A percentile compares a stretch with the other conserved stretches of the same genome.
phyloP scores from a whole-genome alignment of 257 asterid species.

The Marsdenia floribunda region DNA sequence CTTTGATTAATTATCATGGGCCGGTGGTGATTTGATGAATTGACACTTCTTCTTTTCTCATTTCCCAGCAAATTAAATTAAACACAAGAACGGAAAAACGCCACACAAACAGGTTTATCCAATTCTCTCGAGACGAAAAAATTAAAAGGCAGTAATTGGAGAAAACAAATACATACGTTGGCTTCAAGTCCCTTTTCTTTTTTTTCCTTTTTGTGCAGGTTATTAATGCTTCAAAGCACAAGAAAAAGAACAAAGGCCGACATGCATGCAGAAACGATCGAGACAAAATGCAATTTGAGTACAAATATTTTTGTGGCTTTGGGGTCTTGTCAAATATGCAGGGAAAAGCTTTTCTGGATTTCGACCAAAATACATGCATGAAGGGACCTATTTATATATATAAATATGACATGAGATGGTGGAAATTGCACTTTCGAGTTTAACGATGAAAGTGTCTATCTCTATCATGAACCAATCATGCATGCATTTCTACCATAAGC shows the following conservation, averaged over 20 bases:
- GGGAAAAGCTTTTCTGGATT: constrained; percentile 11
- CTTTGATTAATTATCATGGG: constrained; percentile 2
- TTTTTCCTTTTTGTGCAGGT: not conserved
- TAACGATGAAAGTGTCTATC: constrained; percentile 52
- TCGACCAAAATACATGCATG: constrained; percentile 26
- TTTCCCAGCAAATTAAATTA: not conserved
- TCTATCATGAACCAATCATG: constrained; percentile 30
- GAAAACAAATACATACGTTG: too few species aligned
- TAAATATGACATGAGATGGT: constrained; percentile 22
- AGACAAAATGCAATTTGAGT: constrained; percentile 22
- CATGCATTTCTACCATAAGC: constrained; percentile 7
- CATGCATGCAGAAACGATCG: not conserved
- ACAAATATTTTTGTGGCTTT: constrained; percentile 21
- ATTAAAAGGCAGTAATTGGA: not conserved
- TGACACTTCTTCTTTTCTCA: constrained; percentile 1
- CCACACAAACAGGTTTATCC: constrained; percentile 13
- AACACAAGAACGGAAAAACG: constrained; percentile 1
- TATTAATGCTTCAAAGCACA: constrained; percentile 21
- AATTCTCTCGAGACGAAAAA: constrained; percentile 5
- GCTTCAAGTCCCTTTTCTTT: too few species aligned
- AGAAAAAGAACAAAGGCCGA: constrained; percentile 20
- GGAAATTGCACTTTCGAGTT: constrained; percentile 47
- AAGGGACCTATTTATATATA: not conserved
- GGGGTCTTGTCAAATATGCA: constrained; percentile 36
- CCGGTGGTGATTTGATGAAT: constrained; percentile 5